These are phyloP conservation scores for Paecilomyces formosus DNA, from an alignment of 2,329 filamentous ascomycete species.

Conservation along the genomic window DNA sequence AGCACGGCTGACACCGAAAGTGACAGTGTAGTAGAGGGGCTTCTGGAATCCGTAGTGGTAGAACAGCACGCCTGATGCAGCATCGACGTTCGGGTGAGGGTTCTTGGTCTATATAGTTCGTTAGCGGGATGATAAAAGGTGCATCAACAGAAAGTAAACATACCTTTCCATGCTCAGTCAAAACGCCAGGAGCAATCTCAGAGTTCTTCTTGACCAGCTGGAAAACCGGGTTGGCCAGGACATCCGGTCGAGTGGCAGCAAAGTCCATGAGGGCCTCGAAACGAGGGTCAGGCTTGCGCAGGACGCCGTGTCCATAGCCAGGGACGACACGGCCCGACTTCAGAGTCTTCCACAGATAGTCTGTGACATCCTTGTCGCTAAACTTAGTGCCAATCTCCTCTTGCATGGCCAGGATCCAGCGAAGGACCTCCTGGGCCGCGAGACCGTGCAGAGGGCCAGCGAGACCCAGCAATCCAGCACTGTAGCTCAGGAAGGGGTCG, in stretches of 20 bases:
- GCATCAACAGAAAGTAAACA: constrained; percentile 8
- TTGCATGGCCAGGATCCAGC: constrained; percentile 97
- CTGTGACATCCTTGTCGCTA: constrained; percentile 71
- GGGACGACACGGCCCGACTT: constrained; percentile 92
- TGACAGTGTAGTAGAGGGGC: constrained; percentile 84
- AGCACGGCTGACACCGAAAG: constrained; percentile 59
- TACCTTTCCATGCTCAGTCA: constrained; percentile 88
- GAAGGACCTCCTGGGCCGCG: constrained; percentile 91
- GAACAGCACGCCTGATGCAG: constrained; percentile 87
- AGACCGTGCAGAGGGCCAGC: constrained; percentile 91
- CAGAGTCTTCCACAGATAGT: constrained; percentile 88
- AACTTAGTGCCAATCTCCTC: constrained; percentile 71
- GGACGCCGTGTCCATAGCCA: constrained; percentile 90
- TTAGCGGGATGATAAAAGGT: constrained; percentile 1
- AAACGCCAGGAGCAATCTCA: constrained; percentile 79
- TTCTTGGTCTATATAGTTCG: constrained; percentile 66
- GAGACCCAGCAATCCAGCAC: constrained; percentile 87
- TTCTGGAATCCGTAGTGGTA: constrained; percentile 97
- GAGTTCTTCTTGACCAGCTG: constrained; percentile 89
- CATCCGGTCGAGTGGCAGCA: constrained; percentile 74
- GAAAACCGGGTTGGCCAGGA: constrained; percentile 83
- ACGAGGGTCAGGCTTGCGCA: constrained; percentile 92
- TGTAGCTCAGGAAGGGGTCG: constrained; percentile 93
- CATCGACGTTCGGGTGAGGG: constrained; percentile 95
- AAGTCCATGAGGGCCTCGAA: constrained; percentile 98